A percentile compares a stretch with the other conserved stretches of the same genome.
Conservation (phyloP, 2,329 filamentous ascomycete genomes). For the Hysterium pulicare region DNA sequence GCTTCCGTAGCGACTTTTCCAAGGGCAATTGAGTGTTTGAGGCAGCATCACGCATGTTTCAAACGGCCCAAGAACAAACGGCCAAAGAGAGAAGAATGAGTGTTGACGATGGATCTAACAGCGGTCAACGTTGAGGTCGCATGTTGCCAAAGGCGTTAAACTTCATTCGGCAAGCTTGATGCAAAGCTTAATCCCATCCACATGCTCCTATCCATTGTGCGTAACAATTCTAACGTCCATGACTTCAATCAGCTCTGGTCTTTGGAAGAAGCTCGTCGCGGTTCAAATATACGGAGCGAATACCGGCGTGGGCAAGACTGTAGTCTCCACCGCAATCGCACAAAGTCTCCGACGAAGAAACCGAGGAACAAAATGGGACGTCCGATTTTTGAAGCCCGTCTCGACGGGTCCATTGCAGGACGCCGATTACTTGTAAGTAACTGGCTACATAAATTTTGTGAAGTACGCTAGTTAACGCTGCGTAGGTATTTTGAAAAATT, state of each 20-base stretch:
- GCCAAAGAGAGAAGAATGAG: too few relatives aligned
- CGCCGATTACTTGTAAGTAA: conserved; percentile 63
- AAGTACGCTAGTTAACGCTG: not conserved
- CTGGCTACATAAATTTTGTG: not conserved
- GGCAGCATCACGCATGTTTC: conserved; percentile 1
- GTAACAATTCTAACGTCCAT: too few relatives aligned
- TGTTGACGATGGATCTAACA: too few relatives aligned
- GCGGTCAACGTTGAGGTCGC: too few relatives aligned
- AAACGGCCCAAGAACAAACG: too few relatives aligned
- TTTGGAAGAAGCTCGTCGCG: conserved; percentile 66
- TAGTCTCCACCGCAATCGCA: conserved; percentile 70
- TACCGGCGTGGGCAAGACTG: conserved; percentile 81
- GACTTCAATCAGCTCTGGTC: conserved; percentile 54
- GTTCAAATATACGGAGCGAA: conserved; percentile 82
- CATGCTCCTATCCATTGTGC: not conserved
- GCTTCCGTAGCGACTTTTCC: conserved; percentile 19
- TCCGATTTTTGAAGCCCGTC: conserved; percentile 74
- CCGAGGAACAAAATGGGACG: conserved; percentile 28
- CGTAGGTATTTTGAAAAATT: conserved; percentile 62
- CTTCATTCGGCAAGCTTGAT: not conserved
- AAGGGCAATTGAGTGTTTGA: conserved; percentile 9
- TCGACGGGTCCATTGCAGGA: conserved; percentile 70
- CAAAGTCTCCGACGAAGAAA: conserved; percentile 45
- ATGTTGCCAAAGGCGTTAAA: too few relatives aligned
- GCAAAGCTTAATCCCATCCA: not conserved